These are phyloP conservation scores for Funneliformis mosseae DNA, from an alignment of 192 early-diverging fungal species.

Conservation along the genomic window DNA sequence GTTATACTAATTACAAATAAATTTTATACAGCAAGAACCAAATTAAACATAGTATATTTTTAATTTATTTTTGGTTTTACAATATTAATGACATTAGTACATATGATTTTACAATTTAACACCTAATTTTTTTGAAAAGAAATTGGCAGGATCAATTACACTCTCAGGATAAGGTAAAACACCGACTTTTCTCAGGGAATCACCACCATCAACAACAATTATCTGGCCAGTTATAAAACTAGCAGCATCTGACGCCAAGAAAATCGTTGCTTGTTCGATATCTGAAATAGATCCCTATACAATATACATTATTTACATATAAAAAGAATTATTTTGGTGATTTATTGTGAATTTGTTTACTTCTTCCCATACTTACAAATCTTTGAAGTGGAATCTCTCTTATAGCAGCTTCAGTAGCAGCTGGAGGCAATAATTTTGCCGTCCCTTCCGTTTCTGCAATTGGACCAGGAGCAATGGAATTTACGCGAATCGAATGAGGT, in stretches of 20 bases:
- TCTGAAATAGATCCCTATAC: slow-evolving; percentile 58
- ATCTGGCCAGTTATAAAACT: slow-evolving; percentile 59
- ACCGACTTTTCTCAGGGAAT: slow-evolving; percentile 43
- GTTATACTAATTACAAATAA: not conserved
- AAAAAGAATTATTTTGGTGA: not conserved
- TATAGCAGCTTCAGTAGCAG: slow-evolving; percentile 11
- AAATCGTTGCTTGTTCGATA: slow-evolving; percentile 72
- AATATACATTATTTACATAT: slow-evolving; percentile 24
- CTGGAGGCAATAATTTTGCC: slow-evolving; percentile 41
- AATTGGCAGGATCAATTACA: slow-evolving; percentile 21
- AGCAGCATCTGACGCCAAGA: slow-evolving; percentile 64
- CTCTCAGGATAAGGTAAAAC: slow-evolving; percentile 27
- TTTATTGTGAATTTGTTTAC: not conserved
- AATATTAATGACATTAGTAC: too few relatives aligned
- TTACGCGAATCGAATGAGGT: slow-evolving; percentile 68
- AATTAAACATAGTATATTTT: not conserved
- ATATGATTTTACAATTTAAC: not conserved
- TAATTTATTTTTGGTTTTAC: too few relatives aligned
- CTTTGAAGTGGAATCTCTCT: slow-evolving; percentile 14
- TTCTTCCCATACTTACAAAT: not conserved
- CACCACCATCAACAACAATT: slow-evolving; percentile 63
- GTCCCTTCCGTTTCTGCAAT: slow-evolving; percentile 50
- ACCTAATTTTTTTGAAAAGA: not conserved
- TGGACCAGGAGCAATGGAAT: slow-evolving; percentile 67
- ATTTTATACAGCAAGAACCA: not conserved